phyloP scores from a whole-genome alignment of 495 filamentous ascomycete genomes.

The Aspergillus heteromorphus region DNA sequence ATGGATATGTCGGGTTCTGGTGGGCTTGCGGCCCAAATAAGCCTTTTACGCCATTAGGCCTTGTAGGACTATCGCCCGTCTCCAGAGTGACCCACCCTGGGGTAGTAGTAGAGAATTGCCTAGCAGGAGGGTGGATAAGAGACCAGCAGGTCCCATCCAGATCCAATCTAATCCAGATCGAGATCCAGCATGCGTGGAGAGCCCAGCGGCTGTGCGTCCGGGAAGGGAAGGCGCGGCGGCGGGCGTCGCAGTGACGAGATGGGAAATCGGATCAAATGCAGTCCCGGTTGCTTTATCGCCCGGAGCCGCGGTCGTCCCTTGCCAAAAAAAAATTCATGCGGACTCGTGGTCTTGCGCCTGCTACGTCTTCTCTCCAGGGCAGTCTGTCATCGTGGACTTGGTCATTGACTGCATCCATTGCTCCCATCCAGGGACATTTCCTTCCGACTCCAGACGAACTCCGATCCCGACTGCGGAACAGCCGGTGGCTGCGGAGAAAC shows the following conservation, averaged over 20 bases:
- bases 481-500: background rate
- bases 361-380: background rate
- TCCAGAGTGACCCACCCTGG: background rate
- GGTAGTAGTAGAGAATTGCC: background rate
- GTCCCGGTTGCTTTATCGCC: conserved; percentile 24
- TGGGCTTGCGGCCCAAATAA: background rate
- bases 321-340: conserved; percentile 15
- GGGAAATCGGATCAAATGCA: conserved; percentile 17
- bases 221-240: conserved; percentile 1
- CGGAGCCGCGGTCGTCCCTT: conserved; percentile 15
- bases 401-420: background rate
- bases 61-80: background rate
- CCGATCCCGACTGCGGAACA: conserved; percentile 9
- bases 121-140: background rate
- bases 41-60: too few relatives aligned
- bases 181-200: background rate
- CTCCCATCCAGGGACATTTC: background rate
- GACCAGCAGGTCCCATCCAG: background rate
- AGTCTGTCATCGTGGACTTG: background rate
- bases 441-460: conserved; percentile 4
- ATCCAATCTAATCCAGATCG: too few relatives aligned
- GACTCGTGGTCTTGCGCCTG: conserved; percentile 3
- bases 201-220: too few relatives aligned
- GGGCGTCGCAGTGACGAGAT: too few relatives aligned
- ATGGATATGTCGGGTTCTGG: background rate